Evolutionary conservation across 768 basidiomycete species (phyloP), one percentile per base, ranked within the genome.

Genomic region (Rhodotorula diobovata): DNA sequence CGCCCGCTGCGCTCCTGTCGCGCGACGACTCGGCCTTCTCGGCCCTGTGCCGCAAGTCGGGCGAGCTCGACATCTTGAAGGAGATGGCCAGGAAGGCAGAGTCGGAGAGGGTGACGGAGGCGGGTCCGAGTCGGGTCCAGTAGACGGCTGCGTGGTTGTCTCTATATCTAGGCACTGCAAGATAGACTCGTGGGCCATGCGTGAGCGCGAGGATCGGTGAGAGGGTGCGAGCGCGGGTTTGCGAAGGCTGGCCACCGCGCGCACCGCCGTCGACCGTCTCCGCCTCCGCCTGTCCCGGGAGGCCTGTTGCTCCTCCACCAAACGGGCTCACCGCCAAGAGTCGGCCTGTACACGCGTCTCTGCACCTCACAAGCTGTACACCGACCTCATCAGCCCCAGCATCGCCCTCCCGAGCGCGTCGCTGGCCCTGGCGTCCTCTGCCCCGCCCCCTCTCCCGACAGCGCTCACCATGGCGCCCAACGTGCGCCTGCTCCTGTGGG

Each of bases 11-110:
- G 28, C 80, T 93, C 60, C 81, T 91, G 56, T 76, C 76, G 4
- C 85, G 82, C 46, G 80, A 82, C 23, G 85, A 84, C 30, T 86
- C 89, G 7, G 81, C 82, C 35, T 91, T 92, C 79, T 25, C 70
- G 7, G 75, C 72, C 20, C 61, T 78, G 39, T 78, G 78, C 59
- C 43, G 58, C 54, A 71, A 74, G 61, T 69, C 63, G n/a, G 76
- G 75, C 23, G 75, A 77, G 58, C 60, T 64, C 10, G 75, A 77
- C 3, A 41, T 58, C 6, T 37, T 78, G n/a, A 39, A 48, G 37
- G 63, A 63, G 54, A 63, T 76, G 63, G 77, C 77, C 28, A 56
- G 71, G 37, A 62, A 67, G 41, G 66, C 61, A 39, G 32, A 6
- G 21, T 2, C 6, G 32, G n/a, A n/a, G n/a, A n/a, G 48, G 21